Base-by-base conservation (phyloP, 768 basidiomycete species). In the Lactarius indigo region DNA sequence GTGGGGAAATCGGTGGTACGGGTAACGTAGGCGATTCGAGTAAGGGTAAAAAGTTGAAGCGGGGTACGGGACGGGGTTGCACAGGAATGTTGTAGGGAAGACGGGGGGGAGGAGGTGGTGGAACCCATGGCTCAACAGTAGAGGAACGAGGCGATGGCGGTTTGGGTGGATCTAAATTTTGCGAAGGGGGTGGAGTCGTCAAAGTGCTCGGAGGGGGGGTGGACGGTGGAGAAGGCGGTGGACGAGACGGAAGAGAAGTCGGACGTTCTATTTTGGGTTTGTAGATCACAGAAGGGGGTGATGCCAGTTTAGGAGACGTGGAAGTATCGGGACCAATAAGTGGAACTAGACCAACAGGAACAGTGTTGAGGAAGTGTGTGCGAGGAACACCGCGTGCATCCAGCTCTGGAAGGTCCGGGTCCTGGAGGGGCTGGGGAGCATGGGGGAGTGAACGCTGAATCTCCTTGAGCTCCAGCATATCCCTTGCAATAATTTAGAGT, bases 391-490 rank as follows among this genome's bases (percentile, higher is more conserved):
- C 68, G 39, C 64, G 65, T 33, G 31, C 26, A 18, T 65, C 37
- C 31, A 64, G 23, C 18, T 64, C 57, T 12, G 69, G 68, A 35
- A 64, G 59, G n/a, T 70, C 68, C 7, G 68, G 68, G 42, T 69
- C 65, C 6, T 30, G n/a, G 39, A 50, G 12, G 13, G 64, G 65
- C 54, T 71, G 70, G 7, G 61, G 0, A 41, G 70, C 70, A 17
- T 64, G 70, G 7, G 70, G 70, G 15, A 71, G 70, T n/a, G 70
- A 70, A 23, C 62, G 64, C 37, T 69, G 70, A 2, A 71, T 71
- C 63, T 69, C 70, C 23, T 71, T 71, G 8, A 71, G 70, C 50
- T 71, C 70, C 3, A 71, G 68, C 59, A 71, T 59, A 31, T 71
- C 70, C 59, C 70, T 71, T 69, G 35, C 18, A 57, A 63, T 60